Conservation (phyloP, 1,284 basidiomycete genomes). For the Cutaneotrichosporon cavernicola region DNA sequence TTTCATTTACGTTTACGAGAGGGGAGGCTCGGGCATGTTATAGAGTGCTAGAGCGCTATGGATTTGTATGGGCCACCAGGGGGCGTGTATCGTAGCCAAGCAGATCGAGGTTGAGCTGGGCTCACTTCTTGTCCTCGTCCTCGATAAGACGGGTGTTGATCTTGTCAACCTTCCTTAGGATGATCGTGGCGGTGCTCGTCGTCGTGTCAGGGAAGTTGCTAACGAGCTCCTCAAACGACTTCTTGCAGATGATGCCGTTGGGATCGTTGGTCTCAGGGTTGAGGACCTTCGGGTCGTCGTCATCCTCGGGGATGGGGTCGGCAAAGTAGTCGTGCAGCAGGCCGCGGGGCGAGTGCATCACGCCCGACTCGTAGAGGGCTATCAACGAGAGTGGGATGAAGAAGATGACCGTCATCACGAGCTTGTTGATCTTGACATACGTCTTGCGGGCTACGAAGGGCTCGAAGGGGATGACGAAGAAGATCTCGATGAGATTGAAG, state of each 20-base stretch:
- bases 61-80: constrained; percentile 7
- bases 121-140: constrained; percentile 36
- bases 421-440: constrained; percentile 65
- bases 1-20: constrained; percentile 4
- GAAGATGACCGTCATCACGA: constrained; percentile 74
- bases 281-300: constrained; percentile 64
- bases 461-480: constrained; percentile 82
- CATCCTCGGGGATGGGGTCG: constrained; percentile 59
- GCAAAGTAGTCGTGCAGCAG: constrained; percentile 70
- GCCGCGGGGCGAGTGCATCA: constrained; percentile 56
- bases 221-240: constrained; percentile 71
- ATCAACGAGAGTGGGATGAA: constrained; percentile 72
- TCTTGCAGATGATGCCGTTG: constrained; percentile 63
- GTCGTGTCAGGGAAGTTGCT: constrained; percentile 65
- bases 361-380: constrained; percentile 70
- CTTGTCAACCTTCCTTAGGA: constrained; percentile 65
- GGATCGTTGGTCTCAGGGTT: constrained; percentile 58
- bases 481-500: constrained; percentile 70
- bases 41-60: background rate
- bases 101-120: background rate
- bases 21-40: background rate
- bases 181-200: constrained; percentile 64
- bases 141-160: constrained; percentile 62
- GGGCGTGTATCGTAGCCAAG: background rate
- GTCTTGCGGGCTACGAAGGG: constrained; percentile 49